phyloP scores from a whole-genome alignment of 1,139 yeast genomes.

The Candida labiduridarum region DNA sequence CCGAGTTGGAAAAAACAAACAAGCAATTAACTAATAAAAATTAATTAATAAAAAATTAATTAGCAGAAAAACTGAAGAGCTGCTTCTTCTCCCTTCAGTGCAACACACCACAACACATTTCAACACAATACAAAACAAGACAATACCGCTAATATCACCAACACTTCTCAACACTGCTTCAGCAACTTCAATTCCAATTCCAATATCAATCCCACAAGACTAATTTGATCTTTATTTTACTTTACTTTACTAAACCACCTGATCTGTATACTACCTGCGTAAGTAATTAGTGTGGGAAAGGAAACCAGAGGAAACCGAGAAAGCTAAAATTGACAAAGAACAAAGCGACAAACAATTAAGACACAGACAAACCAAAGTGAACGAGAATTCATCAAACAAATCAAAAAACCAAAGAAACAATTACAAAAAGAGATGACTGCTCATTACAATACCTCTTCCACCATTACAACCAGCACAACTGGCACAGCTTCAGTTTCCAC shows the following conservation, averaged over 20 bases:
- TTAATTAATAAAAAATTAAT: too few relatives aligned
- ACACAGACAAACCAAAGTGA: not conserved
- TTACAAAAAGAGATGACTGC: constrained; percentile 5
- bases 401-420: not conserved
- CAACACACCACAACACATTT: not conserved
- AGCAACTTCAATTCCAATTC: too few relatives aligned
- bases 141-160: too few relatives aligned
- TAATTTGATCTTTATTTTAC: too few relatives aligned
- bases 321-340: not conserved
- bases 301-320: too few relatives aligned
- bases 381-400: not conserved
- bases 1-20: too few relatives aligned
- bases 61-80: not conserved
- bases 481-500: not conserved
- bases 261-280: too few relatives aligned
- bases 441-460: constrained; percentile 3
- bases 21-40: too few relatives aligned
- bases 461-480: constrained; percentile 4
- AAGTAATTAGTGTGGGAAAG: too few relatives aligned
- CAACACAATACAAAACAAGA: not conserved
- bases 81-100: not conserved
- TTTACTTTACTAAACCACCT: too few relatives aligned
- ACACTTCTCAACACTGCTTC: too few relatives aligned
- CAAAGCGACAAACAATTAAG: not conserved
- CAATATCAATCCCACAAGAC: too few relatives aligned